Evolutionary conservation across 257 asterid species (phyloP).

Genomic region (Scutellaria galericulata): DNA sequence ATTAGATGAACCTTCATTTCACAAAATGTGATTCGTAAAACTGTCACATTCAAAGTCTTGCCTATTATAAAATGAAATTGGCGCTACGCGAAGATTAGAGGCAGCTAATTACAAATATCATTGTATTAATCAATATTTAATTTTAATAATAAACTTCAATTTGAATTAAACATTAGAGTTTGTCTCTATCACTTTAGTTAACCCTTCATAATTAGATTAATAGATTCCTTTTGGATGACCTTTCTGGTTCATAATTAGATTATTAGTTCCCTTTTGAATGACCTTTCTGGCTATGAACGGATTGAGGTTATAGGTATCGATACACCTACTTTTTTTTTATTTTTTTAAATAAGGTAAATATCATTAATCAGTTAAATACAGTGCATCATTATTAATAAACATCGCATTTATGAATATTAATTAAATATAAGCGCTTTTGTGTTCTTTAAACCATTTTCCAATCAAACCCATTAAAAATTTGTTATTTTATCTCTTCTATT

Average conservation of each 20-base stretch:
- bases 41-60: no score
- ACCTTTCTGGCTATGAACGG: conserved; percentile 43
- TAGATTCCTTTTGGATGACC: conserved; percentile 22
- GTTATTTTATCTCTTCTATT: no score
- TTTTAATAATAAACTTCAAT: conserved; percentile 24
- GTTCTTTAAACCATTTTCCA: no score
- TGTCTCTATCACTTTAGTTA: conserved; percentile 24
- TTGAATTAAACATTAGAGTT: background rate
- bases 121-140: background rate
- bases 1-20: no score
- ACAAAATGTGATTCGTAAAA: no score
- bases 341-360: no score
- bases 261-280: conserved; percentile 4
- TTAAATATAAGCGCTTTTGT: no score
- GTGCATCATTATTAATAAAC: no score
- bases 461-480: no score
- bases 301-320: background rate
- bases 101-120: conserved; percentile 29
- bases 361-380: no score
- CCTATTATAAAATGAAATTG: background rate
- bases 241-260: background rate
- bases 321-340: no score
- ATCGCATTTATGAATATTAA: no score
- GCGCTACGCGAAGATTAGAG: conserved; percentile 42
- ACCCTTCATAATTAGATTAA: conserved; percentile 34